Evolutionary conservation across 1,139 yeast species (phyloP), one percentile per base, ranked within the genome.

Genomic region (Meyerozyma sp.): DNA sequence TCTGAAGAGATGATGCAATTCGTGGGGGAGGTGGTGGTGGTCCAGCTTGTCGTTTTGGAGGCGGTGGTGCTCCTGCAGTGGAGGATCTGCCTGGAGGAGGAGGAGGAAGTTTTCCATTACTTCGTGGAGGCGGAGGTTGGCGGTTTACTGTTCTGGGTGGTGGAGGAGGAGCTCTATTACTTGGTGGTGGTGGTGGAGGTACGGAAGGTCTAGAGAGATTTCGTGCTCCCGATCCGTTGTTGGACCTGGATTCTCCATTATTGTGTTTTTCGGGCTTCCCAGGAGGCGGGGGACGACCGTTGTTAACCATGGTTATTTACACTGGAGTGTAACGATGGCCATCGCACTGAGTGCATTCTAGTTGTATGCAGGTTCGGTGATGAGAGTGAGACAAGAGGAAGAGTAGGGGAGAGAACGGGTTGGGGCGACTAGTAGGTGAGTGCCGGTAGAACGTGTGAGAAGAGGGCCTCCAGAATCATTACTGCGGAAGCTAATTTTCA

Each of bases 161-260:
- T 3, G 59, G 57, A 11, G 56, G 59, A 5, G 67, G 58, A n/a
- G 68, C 60, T 4, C 30, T 36, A 13, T 30, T 35, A n/a, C 53
- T 53, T 8, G 62, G 52, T 20, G 58, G 57, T 9, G 60, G 62
- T 14, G 61, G 61, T 26, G 57, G 56, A 10, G 51, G 52, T 16
- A 52, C 53, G 11, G 49, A 32, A 13, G 40, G 35, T 16, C 35
- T 27, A 18, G 37, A 10, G 20, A 8, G 5, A 27, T 20, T 20
- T 34, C 8, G n/a, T 10, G 16, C 36, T 32, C 36, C 23, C 23
- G 23, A 21, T 21, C 23, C 23, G 23, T 21, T 21, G 8, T 21
- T 21, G 8, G 23, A 6, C 8, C 23, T 10, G 11, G 29, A 5
- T 5, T 2, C 29, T 27, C 29, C 29, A 27, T 27, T 11, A n/a